Evolutionary conservation across 805 yeast species (phyloP).

Genomic region (Teunomyces cretensis): DNA sequence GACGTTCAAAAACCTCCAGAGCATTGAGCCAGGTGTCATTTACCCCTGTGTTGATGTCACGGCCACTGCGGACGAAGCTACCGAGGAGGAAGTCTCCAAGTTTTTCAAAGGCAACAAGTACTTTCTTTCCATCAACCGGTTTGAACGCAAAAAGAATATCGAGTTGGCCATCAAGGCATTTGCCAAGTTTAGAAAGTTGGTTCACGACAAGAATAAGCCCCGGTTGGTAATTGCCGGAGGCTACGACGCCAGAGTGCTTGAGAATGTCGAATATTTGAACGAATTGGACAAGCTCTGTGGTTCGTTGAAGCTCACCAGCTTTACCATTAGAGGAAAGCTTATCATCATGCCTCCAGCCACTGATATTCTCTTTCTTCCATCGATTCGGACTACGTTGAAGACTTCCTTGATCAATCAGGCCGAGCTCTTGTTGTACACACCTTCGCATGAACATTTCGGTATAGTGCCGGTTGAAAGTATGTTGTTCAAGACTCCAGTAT

Average conservation of each 20-base stretch:
- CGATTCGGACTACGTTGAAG: constrained; percentile 67
- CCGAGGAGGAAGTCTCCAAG: constrained; percentile 30
- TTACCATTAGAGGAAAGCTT: constrained; percentile 45
- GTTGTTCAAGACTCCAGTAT: constrained; percentile 77
- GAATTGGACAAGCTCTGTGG: constrained; percentile 57
- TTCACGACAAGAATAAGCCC: constrained; percentile 33
- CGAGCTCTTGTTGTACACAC: constrained; percentile 76
- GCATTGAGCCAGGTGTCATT: constrained; percentile 52
- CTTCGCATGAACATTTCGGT: constrained; percentile 92
- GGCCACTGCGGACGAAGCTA: constrained; percentile 16
- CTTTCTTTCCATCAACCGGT: constrained; percentile 81
- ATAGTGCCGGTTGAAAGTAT: constrained; percentile 96
- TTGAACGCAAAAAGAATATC: constrained; percentile 82
- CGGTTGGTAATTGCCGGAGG: constrained; percentile 87
- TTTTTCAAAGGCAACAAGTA: constrained; percentile 39
- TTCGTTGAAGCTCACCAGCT: constrained; percentile 39
- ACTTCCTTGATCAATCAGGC: constrained; percentile 59
- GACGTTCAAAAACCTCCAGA: constrained; percentile 51
- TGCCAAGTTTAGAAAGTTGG: constrained; percentile 37
- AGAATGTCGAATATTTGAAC: constrained; percentile 69
- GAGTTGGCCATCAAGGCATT: constrained; percentile 74
- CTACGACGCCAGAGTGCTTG: constrained; percentile 71
- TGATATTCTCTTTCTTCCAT: constrained; percentile 74
- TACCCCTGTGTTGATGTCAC: constrained; percentile 75
- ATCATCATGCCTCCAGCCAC: constrained; percentile 33